Evolutionary conservation across 495 filamentous ascomycete genomes (phyloP).

Genomic region (Talaromyces adpressus): DNA sequence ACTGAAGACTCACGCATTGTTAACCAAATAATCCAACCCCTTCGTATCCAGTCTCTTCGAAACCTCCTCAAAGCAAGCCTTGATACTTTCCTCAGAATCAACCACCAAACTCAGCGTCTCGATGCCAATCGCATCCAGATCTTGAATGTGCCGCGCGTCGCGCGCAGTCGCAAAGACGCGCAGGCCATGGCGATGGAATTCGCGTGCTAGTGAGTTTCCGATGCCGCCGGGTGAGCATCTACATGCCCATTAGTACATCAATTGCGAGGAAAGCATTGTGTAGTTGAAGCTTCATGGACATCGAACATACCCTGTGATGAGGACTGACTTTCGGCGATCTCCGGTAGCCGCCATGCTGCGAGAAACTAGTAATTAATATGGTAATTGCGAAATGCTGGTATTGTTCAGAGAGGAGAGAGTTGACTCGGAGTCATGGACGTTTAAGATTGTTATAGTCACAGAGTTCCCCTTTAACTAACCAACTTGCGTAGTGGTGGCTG

Average conservation of each 20-base stretch:
- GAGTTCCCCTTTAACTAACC: background rate
- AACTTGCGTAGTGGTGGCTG: too few species aligned
- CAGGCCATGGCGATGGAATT: constrained; percentile 44
- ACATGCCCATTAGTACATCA: background rate
- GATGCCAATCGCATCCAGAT: constrained; percentile 40
- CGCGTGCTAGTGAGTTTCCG: constrained; percentile 49
- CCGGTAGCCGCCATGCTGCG: constrained; percentile 9
- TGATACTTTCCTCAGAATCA: constrained; percentile 38
- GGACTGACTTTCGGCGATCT: constrained; percentile 34
- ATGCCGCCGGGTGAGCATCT: constrained; percentile 53
- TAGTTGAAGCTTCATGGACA: background rate
- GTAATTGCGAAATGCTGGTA: background rate
- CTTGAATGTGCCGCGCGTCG: constrained; percentile 37
- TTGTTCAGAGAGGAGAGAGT: background rate
- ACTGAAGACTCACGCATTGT: constrained; percentile 46
- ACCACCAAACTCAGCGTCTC: constrained; percentile 50
- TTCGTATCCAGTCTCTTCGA: constrained; percentile 32
- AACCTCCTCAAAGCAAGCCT: constrained; percentile 34
- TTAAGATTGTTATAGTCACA: background rate
- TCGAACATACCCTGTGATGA: constrained; percentile 38
- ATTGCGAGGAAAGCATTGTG: background rate
- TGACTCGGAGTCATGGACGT: background rate
- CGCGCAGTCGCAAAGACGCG: constrained; percentile 54
- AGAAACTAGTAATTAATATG: background rate
- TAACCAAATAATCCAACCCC: constrained; percentile 51